Base-by-base conservation (phyloP, 371 early-diverging fungal species). In the Sporodiniella umbellata region DNA sequence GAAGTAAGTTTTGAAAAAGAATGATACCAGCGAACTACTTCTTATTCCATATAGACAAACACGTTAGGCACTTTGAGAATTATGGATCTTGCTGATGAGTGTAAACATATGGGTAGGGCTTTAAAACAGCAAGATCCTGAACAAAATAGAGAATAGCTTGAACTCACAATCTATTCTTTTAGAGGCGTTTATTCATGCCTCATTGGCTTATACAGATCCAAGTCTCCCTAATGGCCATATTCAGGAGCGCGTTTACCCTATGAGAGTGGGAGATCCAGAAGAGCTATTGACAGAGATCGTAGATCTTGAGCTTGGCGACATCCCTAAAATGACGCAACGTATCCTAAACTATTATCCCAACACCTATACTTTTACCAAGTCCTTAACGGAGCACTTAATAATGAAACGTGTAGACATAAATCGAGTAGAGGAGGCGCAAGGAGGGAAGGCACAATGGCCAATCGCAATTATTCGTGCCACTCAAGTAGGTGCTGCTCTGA, bases 351-450 rank as follows among this genome's bases (percentile, higher is more conserved):
- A 61, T 14, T 84, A 81, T 51, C 82, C 82, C 42, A 81, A 80
- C 47, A 82, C 82, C 0, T 81, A 84, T 45, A 75, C 81, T 0
- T 84, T 84, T 51, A 80, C 82, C 2, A 84, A 84, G 48, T 71
- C 78, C 8, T 37, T 84, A 31, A 79, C 82, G 0, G 85, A 84
- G 31, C 80, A 81, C 33, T 44, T 81, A 45, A 73, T 84, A 33
- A 56, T 78, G 45, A 75, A 76, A 30, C 65, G 81, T 12, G 79
- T 72, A 39, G 80, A 80, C 57, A 56, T 65, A 6, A 81, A 80
- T 58, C 60, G 71, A 1, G 44, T 79, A 1, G 79, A 77, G 40
- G 73, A 77, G 49, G 68, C 60, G 3, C 73, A 77, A 25, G 74
- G 73, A 22, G 71, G 76, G 11, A 72, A 73, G 45, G 54, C 54